Conservation (phyloP, 2,329 filamentous ascomycete species). For the Amauroascus niger region DNA sequence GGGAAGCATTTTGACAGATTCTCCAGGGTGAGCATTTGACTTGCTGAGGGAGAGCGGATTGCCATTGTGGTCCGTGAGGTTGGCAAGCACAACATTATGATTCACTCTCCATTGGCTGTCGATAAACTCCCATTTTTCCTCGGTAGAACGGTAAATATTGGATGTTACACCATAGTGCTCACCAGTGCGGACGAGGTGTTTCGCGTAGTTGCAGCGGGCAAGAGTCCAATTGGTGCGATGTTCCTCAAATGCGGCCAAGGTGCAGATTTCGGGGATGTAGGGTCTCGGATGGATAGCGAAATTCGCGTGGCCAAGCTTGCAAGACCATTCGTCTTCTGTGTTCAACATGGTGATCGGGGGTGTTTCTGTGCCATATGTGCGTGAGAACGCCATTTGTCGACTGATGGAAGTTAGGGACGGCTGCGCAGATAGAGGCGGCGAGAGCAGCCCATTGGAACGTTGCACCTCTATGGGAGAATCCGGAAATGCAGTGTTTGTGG, state of each 20-base stretch:
- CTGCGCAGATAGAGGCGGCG: constrained; percentile 66
- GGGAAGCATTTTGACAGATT: constrained; percentile 39
- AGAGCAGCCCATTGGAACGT: constrained; percentile 40
- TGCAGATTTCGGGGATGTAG: constrained; percentile 57
- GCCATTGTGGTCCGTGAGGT: constrained; percentile 32
- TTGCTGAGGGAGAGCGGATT: constrained; percentile 32
- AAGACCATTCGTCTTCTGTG: constrained; percentile 67
- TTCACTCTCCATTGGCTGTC: constrained; percentile 63
- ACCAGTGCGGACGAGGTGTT: constrained; percentile 75
- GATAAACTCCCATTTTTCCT: constrained; percentile 78
- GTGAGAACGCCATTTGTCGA: constrained; percentile 38
- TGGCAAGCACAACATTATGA: constrained; percentile 55
- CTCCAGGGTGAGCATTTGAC: constrained; percentile 39
- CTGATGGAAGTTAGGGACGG: constrained; percentile 69
- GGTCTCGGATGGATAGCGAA: constrained; percentile 79
- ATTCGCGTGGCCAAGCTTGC: constrained; percentile 81
- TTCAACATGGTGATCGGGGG: constrained; percentile 58
- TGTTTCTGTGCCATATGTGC: constrained; percentile 47
- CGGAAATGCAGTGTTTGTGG: constrained; percentile 34
- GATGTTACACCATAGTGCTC: constrained; percentile 88
- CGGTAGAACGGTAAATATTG: constrained; percentile 74
- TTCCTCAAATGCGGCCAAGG: constrained; percentile 51
- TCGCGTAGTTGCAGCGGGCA: constrained; percentile 76
- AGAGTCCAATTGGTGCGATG: constrained; percentile 72
- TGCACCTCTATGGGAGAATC: constrained; percentile 42